Percentiles rank a stretch among this genome's conserved stretches.
Evolutionary conservation across 441 rosid species (phyloP).

Genomic region (Euphorbia neoarborescens): DNA sequence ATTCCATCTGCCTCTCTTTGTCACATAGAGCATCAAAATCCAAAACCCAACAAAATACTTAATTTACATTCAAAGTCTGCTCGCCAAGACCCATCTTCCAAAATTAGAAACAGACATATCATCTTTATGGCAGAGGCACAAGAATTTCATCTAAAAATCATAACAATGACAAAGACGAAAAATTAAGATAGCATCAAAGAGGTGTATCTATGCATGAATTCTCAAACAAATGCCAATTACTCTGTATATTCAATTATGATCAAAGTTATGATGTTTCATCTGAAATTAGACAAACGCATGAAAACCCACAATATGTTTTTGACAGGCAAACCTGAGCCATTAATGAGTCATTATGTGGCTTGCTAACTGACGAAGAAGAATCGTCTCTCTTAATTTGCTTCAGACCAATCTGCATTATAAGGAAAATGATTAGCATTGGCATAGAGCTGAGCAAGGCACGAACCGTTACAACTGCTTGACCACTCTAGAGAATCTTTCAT

Average conservation of each 20-base stretch:
- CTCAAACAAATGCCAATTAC: neutral
- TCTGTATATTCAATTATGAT: neutral
- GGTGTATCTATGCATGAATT: neutral
- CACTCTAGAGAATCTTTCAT: neutral
- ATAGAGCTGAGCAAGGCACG: neutral
- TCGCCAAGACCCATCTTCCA: neutral
- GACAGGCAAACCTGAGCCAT: constrained; percentile 49
- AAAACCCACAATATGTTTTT: neutral
- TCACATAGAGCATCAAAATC: neutral
- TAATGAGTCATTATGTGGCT: constrained; percentile 44
- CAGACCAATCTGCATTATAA: constrained; percentile 33
- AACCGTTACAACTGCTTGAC: neutral
- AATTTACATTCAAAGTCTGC: neutral
- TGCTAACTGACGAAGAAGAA: constrained; percentile 33
- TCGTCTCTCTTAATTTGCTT: constrained; percentile 39
- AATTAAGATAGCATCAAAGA: neutral
- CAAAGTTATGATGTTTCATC: neutral
- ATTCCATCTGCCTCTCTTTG: constrained; percentile 2
- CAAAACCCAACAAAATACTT: neutral
- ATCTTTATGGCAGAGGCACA: neutral
- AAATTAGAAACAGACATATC: neutral
- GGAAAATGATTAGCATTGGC: constrained; percentile 2
- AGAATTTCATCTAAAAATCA: neutral
- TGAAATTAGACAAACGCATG: neutral
- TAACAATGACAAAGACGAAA: neutral